Evolutionary conservation across 371 early-diverging fungal species (phyloP).

Genomic region (Apophysomyces sp.): DNA sequence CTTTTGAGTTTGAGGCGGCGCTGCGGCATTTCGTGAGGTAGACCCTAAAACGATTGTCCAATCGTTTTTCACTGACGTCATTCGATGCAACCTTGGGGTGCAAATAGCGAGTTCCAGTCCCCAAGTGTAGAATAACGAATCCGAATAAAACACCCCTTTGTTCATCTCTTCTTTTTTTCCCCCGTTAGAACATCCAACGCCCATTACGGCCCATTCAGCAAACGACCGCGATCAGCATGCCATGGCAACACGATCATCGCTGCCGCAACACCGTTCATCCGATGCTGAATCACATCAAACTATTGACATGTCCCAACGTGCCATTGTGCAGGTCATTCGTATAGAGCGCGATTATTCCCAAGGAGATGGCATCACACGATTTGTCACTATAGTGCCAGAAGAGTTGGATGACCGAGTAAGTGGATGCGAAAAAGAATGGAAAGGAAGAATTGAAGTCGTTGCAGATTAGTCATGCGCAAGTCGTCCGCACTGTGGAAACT

Average conservation of each 20-base stretch:
- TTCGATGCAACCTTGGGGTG: too few species aligned
- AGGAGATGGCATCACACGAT: conserved; percentile 52
- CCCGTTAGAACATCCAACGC: not conserved
- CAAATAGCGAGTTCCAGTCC: too few species aligned
- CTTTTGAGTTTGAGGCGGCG: too few species aligned
- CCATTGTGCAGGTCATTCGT: conserved; percentile 14
- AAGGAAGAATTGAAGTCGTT: not conserved
- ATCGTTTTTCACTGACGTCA: too few species aligned
- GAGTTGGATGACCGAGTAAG: conserved; percentile 43
- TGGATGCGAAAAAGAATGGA: not conserved
- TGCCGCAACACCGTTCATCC: conserved; percentile 6
- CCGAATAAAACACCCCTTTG: too few species aligned
- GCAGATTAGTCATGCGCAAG: conserved; percentile 33
- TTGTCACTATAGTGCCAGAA: conserved; percentile 35
- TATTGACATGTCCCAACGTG: conserved; percentile 1
- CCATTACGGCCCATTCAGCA: not conserved
- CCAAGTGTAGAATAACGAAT: too few species aligned
- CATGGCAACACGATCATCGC: conserved; percentile 17
- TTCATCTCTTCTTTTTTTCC: not conserved
- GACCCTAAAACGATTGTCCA: too few species aligned
- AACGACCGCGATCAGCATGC: conserved; percentile 13
- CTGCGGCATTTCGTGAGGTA: too few species aligned
- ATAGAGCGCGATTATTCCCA: conserved; percentile 49
- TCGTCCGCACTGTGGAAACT: conserved; percentile 36
- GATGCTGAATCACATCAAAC: not conserved